Evolutionary conservation across 2,329 filamentous ascomycete genomes (phyloP).

Genomic region (Colletotrichum caudatum): DNA sequence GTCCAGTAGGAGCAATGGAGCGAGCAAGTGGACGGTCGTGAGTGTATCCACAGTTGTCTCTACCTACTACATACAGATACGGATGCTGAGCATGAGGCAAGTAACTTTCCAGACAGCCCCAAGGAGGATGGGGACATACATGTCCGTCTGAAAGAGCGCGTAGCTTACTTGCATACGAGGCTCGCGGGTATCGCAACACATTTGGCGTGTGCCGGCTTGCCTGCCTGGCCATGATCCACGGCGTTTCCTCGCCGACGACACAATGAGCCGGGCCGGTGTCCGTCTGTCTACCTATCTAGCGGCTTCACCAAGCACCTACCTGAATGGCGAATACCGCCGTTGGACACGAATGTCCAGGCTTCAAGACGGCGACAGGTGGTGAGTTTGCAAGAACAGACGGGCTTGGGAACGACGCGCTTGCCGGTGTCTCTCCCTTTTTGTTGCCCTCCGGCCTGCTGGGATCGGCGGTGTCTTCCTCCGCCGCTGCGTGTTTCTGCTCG

Average conservation of each 20-base stretch:
- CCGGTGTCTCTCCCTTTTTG: slow-evolving; percentile 12
- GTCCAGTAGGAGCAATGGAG: neutral
- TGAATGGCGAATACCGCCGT: neutral
- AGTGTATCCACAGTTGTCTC: slow-evolving; percentile 16
- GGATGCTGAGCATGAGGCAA: slow-evolving; percentile 25
- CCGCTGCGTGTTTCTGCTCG: slow-evolving; percentile 34
- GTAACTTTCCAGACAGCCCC: slow-evolving; percentile 26
- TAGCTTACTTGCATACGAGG: neutral
- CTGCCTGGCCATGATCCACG: neutral
- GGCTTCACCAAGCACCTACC: neutral
- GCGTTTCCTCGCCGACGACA: slow-evolving; percentile 17
- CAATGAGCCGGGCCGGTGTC: slow-evolving; percentile 19
- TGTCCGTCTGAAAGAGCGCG: neutral
- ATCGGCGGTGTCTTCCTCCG: slow-evolving; percentile 25
- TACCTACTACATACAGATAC: neutral
- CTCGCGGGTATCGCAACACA: too few species aligned
- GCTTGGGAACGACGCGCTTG: neutral
- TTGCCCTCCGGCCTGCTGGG: slow-evolving; percentile 23
- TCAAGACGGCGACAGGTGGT: neutral
- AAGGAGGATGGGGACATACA: slow-evolving; percentile 26
- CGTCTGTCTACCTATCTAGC: neutral
- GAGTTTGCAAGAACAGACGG: too few species aligned
- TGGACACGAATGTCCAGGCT: neutral
- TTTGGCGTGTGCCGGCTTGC: too few species aligned
- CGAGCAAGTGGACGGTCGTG: neutral